Conservation (phyloP, 2,329 filamentous ascomycete species). For the Talaromyces sp. region DNA sequence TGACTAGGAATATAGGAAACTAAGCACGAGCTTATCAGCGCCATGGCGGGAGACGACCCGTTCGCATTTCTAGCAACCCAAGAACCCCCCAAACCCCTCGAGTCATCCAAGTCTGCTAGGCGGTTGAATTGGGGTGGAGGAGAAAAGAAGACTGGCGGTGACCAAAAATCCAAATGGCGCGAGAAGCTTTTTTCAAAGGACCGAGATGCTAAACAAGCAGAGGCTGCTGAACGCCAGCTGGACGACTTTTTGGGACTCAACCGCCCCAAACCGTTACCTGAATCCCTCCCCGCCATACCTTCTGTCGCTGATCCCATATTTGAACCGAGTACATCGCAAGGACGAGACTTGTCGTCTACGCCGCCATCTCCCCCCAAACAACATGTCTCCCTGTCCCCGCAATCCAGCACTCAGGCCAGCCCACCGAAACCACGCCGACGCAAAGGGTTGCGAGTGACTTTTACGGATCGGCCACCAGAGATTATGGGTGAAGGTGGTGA, state of each 20-base stretch:
- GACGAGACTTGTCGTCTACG: conserved; percentile 25
- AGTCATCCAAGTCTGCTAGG: conserved; percentile 12
- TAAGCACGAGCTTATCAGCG: conserved; percentile 5
- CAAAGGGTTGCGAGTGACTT: conserved; percentile 69
- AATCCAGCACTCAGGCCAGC: conserved; percentile 15
- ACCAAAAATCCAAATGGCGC: conserved; percentile 41
- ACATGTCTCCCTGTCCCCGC: conserved; percentile 14
- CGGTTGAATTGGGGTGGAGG: conserved; percentile 12
- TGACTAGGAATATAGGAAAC: conserved; percentile 10
- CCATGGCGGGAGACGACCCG: conserved; percentile 35
- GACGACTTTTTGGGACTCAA: conserved; percentile 55
- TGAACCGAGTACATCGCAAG: conserved; percentile 19
- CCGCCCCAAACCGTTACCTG: conserved; percentile 30
- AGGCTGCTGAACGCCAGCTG: conserved; percentile 43
- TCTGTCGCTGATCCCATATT: neutral
- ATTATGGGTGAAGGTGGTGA: conserved; percentile 90
- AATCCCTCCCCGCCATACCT: conserved; percentile 20
- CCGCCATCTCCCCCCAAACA: conserved; percentile 18
- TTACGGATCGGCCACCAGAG: conserved; percentile 66
- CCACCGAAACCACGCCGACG: conserved; percentile 42
- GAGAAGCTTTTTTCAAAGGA: conserved; percentile 47
- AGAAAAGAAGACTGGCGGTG: conserved; percentile 1
- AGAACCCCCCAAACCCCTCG: conserved; percentile 27
- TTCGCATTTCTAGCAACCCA: conserved; percentile 31
- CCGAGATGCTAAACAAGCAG: conserved; percentile 23